Evolutionary conservation across 176 grass and related monocot species (phyloP), one percentile per base, ranked within the genome.

Genomic region (Typha latifolia): DNA sequence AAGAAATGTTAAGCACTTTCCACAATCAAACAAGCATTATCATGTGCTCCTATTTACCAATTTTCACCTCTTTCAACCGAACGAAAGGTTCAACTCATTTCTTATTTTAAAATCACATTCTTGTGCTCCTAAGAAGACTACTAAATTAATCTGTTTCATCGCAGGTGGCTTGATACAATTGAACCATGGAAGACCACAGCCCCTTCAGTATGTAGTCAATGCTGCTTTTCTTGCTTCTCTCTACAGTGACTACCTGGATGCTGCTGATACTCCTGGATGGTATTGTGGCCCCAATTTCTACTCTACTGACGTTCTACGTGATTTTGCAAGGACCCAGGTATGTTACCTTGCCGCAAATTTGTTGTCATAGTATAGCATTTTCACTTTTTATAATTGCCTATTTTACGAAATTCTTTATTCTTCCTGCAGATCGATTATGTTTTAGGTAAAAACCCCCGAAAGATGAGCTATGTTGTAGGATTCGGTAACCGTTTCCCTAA

Each of bases 281-380:
- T 91, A 96, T 78, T 96, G 92, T 18, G 92, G 88, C 56, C 92
- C 92, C 0, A 63, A 96, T 72, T 96, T 91, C 88, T 96, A 91
- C 79, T 70, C 92, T 12, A 67, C 82, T 19, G 79, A 81, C 12
- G 78, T 89, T 74, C 82, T 96, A 62, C 88, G 88, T 47, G 75
- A 62, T 82, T 96, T 96, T 86, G 92, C 88, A n/a, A 86, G 79
- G 66, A 91, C 64, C 29, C 88, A 91, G 78, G 92, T 89, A 85
- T 3, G 62, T 49, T 32, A 15, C 29, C 4, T 66, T 55, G 47
- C 49, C 24, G 14, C 27, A 3, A 12, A 14, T 67, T 49, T 47
- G 49, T 12, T 83, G n/a, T 47, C 5, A 32, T 24, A 77, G 29
- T 49, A 7, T 49, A 49, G 24, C 47, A n/a, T 14, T 34, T 69